These are phyloP conservation scores for Eucalyptus polyanthemos DNA, from an alignment of 345 rosid species.

Conservation along the genomic window DNA sequence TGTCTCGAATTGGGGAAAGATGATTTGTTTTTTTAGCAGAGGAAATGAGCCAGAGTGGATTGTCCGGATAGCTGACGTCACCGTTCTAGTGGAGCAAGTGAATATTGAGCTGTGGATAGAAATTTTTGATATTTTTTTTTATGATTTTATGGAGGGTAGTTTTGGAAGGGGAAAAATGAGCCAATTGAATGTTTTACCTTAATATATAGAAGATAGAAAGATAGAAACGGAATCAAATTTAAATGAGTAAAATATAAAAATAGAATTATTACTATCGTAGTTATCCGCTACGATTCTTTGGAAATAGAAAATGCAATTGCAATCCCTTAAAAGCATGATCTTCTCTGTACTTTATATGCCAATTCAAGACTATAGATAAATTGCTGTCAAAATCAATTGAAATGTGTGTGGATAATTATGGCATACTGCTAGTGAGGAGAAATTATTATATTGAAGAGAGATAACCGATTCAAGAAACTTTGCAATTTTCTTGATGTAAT, in stretches of 20 bases:
- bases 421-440: no score
- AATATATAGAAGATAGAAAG: neutral
- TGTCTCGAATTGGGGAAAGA: neutral
- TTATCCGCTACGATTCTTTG: rapidly evolving
- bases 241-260: neutral
- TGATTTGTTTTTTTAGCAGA: neutral
- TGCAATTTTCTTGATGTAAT: neutral
- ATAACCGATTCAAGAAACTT: neutral
- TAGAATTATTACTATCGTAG: neutral
- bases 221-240: neutral
- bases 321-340: neutral
- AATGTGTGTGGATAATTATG: neutral
- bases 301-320: neutral
- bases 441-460: neutral
- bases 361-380: neutral
- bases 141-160: neutral
- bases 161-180: neutral
- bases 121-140: neutral
- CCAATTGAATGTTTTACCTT: neutral
- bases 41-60: neutral
- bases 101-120: neutral
- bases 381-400: neutral
- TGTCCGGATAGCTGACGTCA: neutral
- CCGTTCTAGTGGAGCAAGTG: neutral
- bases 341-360: neutral